A percentile compares a stretch with the other conserved stretches of the same genome.
These are phyloP conservation scores for Thermomucor indicae-seudaticae DNA, from an alignment of 371 early-diverging fungal genomes.

Conservation along the genomic window DNA sequence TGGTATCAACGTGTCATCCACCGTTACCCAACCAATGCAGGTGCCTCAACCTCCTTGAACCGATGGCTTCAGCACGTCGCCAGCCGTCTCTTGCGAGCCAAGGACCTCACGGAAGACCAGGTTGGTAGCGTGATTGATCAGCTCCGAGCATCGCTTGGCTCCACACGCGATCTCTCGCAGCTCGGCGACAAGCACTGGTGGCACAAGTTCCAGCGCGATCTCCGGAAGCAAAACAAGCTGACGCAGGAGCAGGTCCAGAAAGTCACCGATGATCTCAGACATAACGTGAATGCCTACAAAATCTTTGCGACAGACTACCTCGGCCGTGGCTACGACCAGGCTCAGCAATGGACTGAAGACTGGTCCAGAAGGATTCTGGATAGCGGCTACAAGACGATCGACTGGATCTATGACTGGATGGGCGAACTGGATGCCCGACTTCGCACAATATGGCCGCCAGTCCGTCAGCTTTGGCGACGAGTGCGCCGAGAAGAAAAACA, in stretches of 20 bases:
- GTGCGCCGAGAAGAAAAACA: conserved; percentile 10
- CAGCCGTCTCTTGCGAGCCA: conserved; percentile 21
- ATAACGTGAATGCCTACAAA: conserved; percentile 41
- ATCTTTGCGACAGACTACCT: conserved; percentile 44
- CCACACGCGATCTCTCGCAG: conserved; percentile 19
- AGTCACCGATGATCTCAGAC: conserved; percentile 17
- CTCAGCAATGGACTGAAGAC: conserved; percentile 18
- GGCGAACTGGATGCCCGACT: neutral
- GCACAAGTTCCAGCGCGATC: conserved; percentile 20
- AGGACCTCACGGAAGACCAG: conserved; percentile 29
- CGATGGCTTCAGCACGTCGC: conserved; percentile 25
- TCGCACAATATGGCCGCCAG: neutral
- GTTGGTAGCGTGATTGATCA: conserved; percentile 15
- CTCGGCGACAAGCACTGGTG: conserved; percentile 32
- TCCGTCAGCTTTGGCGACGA: neutral
- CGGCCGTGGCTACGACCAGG: conserved; percentile 17
- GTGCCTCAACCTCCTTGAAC: conserved; percentile 17
- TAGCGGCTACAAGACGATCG: conserved; percentile 1
- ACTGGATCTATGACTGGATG: conserved; percentile 4
- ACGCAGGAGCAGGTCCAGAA: conserved; percentile 23
- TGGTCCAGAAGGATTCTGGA: conserved; percentile 4
- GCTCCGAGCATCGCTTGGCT: conserved; percentile 22
- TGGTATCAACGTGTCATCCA: conserved; percentile 36
- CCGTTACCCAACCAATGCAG: conserved; percentile 8
- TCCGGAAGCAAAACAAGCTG: conserved; percentile 28